Evolutionary conservation across 768 basidiomycete genomes (phyloP), one percentile per base, ranked within the genome.

Genomic region (Cantharellus cinnabarinus): DNA sequence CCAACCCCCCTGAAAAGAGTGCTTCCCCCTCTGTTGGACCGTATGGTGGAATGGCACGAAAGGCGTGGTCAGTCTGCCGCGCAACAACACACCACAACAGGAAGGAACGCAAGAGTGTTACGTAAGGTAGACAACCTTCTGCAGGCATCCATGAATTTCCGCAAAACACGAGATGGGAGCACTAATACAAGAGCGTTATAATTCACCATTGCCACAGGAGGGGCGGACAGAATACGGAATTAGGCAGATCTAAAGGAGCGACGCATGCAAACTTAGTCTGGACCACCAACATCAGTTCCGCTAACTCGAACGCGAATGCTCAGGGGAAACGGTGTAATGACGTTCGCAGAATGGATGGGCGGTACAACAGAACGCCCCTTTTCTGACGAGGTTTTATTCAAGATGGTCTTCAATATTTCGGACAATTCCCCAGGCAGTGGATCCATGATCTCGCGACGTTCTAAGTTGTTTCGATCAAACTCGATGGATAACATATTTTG

Each of bases 311-410:
- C 84, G 3, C 69, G 66, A 42, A 89, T 78, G 61, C 78, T 78
- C 42, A 86, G 75, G 2, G 87, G 87, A 65, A 89, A 89, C 0
- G 87, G 87, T 3, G 80, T 80, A 38, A 74, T 70, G 4, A 62
- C 60, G 10, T 44, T 58, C 2, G 80, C 79, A 60, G 84, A 80
- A n/a, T 83, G 85, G 59, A 89, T 89, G 3, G 80, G 76, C 2
- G 87, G 87, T 4, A 89, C 87, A 0, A 77, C 81, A 0, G 76
- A 73, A 2, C 87, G 77, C 2, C 88, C 88, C 5, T 73, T 72
- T 65, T 86, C 86, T 1, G 86, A 88, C 0, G 86, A 83, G 0
- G 86, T 85, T 64, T 89, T 79, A 1, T 73, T 78, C 20, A 88
- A 74, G 76, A 89, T 86, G 39, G 77, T 79, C 37, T 79, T 72